Conservation (phyloP, 2,329 filamentous ascomycete genomes). For the Sphaceloma murrayae region DNA sequence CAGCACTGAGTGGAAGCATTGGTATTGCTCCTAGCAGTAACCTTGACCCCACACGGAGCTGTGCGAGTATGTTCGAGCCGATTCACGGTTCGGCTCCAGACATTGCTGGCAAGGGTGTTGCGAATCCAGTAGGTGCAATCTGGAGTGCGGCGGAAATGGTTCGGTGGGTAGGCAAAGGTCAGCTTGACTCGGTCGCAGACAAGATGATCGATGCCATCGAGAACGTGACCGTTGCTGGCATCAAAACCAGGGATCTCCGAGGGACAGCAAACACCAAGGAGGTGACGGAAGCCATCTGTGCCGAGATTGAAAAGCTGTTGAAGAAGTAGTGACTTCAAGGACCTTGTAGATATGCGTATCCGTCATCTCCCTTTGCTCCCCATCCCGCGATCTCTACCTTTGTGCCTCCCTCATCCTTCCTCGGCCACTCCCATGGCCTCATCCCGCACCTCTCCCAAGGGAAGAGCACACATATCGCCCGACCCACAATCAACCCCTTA, state of each 20-base stretch:
- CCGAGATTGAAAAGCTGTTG: constrained; percentile 41
- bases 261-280: constrained; percentile 48
- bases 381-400: constrained; percentile 30
- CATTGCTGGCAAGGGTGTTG: constrained; percentile 53
- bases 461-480: constrained; percentile 61
- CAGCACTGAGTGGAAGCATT: constrained; percentile 56
- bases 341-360: constrained; percentile 4
- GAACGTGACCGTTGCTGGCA: constrained; percentile 46
- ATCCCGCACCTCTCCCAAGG: constrained; percentile 52
- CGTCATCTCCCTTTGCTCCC: background rate
- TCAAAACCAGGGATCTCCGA: constrained; percentile 52
- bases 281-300: constrained; percentile 49
- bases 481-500: constrained; percentile 63
- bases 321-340: constrained; percentile 20
- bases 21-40: constrained; percentile 60
- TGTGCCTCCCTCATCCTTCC: constrained; percentile 27
- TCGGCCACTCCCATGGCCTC: constrained; percentile 47
- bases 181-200: constrained; percentile 45
- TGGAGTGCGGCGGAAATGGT: constrained; percentile 64
- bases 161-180: constrained; percentile 47
- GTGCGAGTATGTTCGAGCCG: constrained; percentile 51
- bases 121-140: constrained; percentile 56
- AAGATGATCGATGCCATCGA: constrained; percentile 51
- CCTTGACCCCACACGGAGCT: constrained; percentile 50
- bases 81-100: constrained; percentile 53